Conservation (phyloP, 768 basidiomycete genomes). For the Plicaturopsis crispa region DNA sequence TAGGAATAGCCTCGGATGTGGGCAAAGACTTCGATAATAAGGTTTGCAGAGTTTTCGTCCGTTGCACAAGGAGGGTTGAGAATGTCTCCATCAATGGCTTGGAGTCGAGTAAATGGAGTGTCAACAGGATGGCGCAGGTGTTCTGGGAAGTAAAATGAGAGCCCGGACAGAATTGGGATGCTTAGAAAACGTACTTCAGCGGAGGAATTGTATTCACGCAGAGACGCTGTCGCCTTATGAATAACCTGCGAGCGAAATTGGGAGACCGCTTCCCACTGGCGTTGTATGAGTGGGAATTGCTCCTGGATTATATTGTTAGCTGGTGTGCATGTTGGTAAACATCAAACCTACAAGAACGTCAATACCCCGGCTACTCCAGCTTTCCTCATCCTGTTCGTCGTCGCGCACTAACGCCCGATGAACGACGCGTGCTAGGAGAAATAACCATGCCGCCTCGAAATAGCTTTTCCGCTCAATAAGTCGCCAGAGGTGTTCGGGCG, state of each 20-base stretch:
- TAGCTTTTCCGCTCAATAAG: slow-evolving; percentile 76
- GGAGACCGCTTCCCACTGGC: slow-evolving; percentile 88
- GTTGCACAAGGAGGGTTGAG: slow-evolving; percentile 62
- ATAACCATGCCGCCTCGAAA: slow-evolving; percentile 81
- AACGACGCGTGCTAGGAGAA: slow-evolving; percentile 78
- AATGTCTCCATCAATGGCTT: slow-evolving; percentile 71
- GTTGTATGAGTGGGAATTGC: slow-evolving; percentile 82
- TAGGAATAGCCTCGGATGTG: slow-evolving; percentile 4
- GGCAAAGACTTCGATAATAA: slow-evolving; percentile 27
- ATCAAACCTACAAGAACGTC: slow-evolving; percentile 46
- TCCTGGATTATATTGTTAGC: slow-evolving; percentile 33
- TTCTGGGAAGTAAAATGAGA: too few relatives aligned
- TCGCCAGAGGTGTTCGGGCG: slow-evolving; percentile 88
- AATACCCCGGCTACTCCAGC: slow-evolving; percentile 52
- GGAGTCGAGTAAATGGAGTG: slow-evolving; percentile 86
- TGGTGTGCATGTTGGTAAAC: not conserved
- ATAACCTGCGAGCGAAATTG: slow-evolving; percentile 87
- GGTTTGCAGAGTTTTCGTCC: slow-evolving; percentile 48
- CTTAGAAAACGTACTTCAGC: slow-evolving; percentile 43
- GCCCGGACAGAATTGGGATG: too few relatives aligned
- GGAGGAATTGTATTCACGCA: slow-evolving; percentile 53
- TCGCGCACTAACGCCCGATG: slow-evolving; percentile 64
- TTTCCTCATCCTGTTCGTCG: slow-evolving; percentile 56
- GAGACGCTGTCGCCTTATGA: slow-evolving; percentile 77
- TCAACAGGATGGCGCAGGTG: slow-evolving; percentile 69